Evolutionary conservation across 2,329 filamentous ascomycete genomes (phyloP), one percentile per base, ranked within the genome.

Genomic region (Trematosphaeria pertusa): DNA sequence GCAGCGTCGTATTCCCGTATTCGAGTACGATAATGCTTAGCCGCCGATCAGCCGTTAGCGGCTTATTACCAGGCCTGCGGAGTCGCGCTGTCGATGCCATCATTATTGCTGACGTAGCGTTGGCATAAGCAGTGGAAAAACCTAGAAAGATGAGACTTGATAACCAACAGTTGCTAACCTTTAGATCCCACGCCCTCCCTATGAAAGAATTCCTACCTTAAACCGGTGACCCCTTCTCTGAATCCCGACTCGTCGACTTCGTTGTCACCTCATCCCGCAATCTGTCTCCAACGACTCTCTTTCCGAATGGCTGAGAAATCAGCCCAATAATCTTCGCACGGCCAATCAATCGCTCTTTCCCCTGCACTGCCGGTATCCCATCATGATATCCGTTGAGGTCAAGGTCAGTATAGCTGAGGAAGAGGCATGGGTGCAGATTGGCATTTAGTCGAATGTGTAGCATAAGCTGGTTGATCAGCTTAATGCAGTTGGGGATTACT

Each of bases 341-440:
- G 47, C 46, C n/a, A 50, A 46, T 28, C 47, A 50, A 34, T 46
- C 47, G 26, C 43, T 46, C 1, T 50, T 46, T 21, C 2, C 42
- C 22, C 47, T 43, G 24, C 42, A 42, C 9, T 50, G 42, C 42
- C 36, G 32, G 19, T 11, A 46, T 43, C 47, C 47, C 34, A 50
- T 43, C 8, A 42, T 50, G 14, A 50, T 46, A 40, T 46, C 42
- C 12, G 17, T 50, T 42, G 37, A 50, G 33, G 47, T 46, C 15
- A 46, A 50, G 37, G 31, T 32, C 31, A 42, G 31, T 50, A 26
- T 42, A 22, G 37, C 36, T 34, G 37, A 51, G 43, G 48, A 51
- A 47, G 48, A 51, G 33, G 48, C 48, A 37, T 34, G 37, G 37
- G 43, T 47, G n/a, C 48, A 51, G 30, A 42, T 51, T 37, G 37